A percentile compares a stretch with the other conserved stretches of the same genome.
Evolutionary conservation across 345 rosid genomes (phyloP).

Genomic region (Psidium guajava): DNA sequence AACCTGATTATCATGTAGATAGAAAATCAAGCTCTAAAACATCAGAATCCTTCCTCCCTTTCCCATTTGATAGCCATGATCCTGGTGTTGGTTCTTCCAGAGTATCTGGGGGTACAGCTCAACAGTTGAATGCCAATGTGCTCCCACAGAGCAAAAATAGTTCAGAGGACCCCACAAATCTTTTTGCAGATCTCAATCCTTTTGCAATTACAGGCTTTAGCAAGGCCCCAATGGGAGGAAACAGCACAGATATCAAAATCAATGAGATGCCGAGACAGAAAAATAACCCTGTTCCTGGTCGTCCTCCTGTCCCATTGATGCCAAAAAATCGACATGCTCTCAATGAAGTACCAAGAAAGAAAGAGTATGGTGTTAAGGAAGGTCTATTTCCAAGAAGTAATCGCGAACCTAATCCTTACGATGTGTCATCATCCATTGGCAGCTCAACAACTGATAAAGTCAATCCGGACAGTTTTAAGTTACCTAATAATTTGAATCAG

Average conservation of each 20-base stretch:
- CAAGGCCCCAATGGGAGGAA: conserved; percentile 42
- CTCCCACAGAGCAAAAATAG: conserved; percentile 57
- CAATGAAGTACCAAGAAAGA: conserved; percentile 78
- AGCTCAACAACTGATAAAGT: conserved; percentile 35
- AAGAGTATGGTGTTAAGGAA: conserved; percentile 58
- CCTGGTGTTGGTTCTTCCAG: conserved; percentile 45
- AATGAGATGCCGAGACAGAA: conserved; percentile 50
- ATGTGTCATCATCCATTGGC: conserved; percentile 36
- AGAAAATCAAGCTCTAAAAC: conserved; percentile 26
- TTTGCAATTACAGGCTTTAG: conserved; percentile 80
- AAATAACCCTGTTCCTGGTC: conserved; percentile 43
- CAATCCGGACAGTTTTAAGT: conserved; percentile 26
- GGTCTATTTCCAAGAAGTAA: conserved; percentile 59
- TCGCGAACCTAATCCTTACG: conserved; percentile 55
- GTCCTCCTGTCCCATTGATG: conserved; percentile 69
- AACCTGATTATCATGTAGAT: conserved; percentile 19
- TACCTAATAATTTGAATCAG: conserved; percentile 23
- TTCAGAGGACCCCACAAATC: conserved; percentile 61
- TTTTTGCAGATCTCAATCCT: conserved; percentile 93
- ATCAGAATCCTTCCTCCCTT: conserved; percentile 22
- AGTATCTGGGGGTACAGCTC: conserved; percentile 14
- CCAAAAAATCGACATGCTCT: conserved; percentile 70
- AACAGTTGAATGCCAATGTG: conserved; percentile 24
- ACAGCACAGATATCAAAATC: conserved; percentile 36
- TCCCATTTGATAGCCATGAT: conserved; percentile 20